Conservation (phyloP, 176 grass and related monocot genomes). For the Zea mays region Zm-B73-REFERENCE-NAM-5.0 NC_050098.1:44660501-44661000, state of each 20-base stretch:
- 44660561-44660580: conserved; percentile 97
- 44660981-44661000: conserved; percentile 51
- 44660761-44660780: conserved; percentile 47
- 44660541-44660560: conserved; percentile 66
- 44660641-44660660: conserved; percentile 78
- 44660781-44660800: conserved; percentile 81
- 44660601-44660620: conserved; percentile 73
- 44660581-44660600: conserved; percentile 76
- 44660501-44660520: conserved; percentile 77
- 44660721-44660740: conserved; percentile 62
- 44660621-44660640: conserved; percentile 91
- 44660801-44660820: conserved; percentile 91
- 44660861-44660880: conserved; percentile 74
- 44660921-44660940: conserved; percentile 74
- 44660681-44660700: conserved; percentile 70
- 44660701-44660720: conserved; percentile 79
- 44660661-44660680: conserved; percentile 52
- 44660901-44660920: conserved; percentile 51
- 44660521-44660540: conserved; percentile 68
- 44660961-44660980: conserved; percentile 38
- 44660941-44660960: conserved; percentile 67
- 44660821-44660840: conserved; percentile 91
- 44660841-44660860: conserved; percentile 72
- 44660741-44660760: conserved; percentile 28
- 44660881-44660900: conserved; percentile 73